Conservation (phyloP, 2,329 filamentous ascomycete genomes). For the Tolypocladium amazonense region DNA sequence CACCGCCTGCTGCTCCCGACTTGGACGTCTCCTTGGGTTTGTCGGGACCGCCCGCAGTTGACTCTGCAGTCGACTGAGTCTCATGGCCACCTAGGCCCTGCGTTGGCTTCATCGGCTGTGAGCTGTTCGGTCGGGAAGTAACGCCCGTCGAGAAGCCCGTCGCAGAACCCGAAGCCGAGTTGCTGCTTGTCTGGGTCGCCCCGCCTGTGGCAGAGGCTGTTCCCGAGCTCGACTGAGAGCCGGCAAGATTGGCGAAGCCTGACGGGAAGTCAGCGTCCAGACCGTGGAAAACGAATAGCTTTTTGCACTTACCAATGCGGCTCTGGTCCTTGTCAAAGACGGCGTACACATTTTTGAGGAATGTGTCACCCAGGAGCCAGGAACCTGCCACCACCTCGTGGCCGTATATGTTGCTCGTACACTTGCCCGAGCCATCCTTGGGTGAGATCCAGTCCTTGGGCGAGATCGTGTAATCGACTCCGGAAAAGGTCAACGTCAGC, state of each 20-base stretch:
- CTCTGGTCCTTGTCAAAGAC: slow-evolving; percentile 68
- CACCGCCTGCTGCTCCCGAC: slow-evolving; percentile 3
- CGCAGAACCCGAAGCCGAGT: not conserved
- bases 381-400: slow-evolving; percentile 52
- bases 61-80: not conserved
- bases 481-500: slow-evolving; percentile 58
- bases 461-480: slow-evolving; percentile 54
- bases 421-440: slow-evolving; percentile 32
- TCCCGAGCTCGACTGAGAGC: not conserved
- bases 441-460: slow-evolving; percentile 59
- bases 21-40: slow-evolving; percentile 4
- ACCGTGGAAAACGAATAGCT: not conserved
- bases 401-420: slow-evolving; percentile 66
- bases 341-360: slow-evolving; percentile 81
- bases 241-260: slow-evolving; percentile 6
- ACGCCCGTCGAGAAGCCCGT: slow-evolving; percentile 1
- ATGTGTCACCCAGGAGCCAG: slow-evolving; percentile 80
- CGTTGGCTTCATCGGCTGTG: not conserved
- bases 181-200: not conserved
- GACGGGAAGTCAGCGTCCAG: not conserved
- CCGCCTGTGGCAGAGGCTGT: not conserved
- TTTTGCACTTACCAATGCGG: slow-evolving; percentile 43
- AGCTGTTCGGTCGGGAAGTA: not conserved
- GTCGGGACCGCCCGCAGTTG: not conserved
- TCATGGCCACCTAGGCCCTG: slow-evolving; percentile 13